Percentiles rank a stretch among this genome's conserved stretches.
Conservation (phyloP, 768 basidiomycete species). For the Gloeopeniophorella convolvens region DNA sequence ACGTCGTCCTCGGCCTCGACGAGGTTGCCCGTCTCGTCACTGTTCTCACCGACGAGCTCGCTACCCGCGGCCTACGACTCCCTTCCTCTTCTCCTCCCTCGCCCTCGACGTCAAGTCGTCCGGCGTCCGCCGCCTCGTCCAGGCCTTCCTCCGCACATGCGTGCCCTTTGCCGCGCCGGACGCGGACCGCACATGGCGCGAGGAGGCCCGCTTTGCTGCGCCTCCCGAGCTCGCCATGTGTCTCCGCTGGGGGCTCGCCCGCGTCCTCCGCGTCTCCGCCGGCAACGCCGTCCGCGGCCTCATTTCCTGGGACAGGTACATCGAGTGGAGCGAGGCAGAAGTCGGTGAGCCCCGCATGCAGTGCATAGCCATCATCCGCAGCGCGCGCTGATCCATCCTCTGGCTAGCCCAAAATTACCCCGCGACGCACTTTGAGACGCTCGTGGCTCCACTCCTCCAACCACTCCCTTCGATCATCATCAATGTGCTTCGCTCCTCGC, state of each 20-base stretch:
- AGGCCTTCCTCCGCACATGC: conserved; percentile 72
- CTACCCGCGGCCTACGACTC: conserved; percentile 72
- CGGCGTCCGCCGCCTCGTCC: conserved; percentile 71
- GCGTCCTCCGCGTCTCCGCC: conserved; percentile 64
- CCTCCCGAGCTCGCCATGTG: conserved; percentile 89
- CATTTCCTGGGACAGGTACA: conserved; percentile 78
- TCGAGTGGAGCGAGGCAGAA: conserved; percentile 77
- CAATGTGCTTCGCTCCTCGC: conserved; percentile 77
- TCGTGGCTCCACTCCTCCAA: conserved; percentile 50
- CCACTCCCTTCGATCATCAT: conserved; percentile 54
- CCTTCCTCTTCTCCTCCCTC: conserved; percentile 85
- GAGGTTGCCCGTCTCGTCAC: conserved; percentile 68
- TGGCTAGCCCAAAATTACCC: conserved; percentile 57
- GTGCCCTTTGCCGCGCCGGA: conserved; percentile 24
- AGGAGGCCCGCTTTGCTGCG: conserved; percentile 79
- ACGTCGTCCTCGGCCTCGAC: conserved; percentile 71
- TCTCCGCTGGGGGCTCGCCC: conserved; percentile 85
- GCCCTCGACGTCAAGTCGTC: conserved; percentile 78
- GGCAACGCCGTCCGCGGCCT: conserved; percentile 78
- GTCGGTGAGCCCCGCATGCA: conserved; percentile 58
- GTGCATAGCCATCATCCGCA: too few relatives aligned
- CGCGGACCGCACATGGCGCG: conserved; percentile 56
- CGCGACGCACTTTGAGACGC: conserved; percentile 61
- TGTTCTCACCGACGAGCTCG: conserved; percentile 63
- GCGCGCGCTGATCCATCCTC: conserved; percentile 10